Evolutionary conservation across 2,329 filamentous ascomycete species (phyloP).

Genomic region (Trichoderma guizhouense): DNA sequence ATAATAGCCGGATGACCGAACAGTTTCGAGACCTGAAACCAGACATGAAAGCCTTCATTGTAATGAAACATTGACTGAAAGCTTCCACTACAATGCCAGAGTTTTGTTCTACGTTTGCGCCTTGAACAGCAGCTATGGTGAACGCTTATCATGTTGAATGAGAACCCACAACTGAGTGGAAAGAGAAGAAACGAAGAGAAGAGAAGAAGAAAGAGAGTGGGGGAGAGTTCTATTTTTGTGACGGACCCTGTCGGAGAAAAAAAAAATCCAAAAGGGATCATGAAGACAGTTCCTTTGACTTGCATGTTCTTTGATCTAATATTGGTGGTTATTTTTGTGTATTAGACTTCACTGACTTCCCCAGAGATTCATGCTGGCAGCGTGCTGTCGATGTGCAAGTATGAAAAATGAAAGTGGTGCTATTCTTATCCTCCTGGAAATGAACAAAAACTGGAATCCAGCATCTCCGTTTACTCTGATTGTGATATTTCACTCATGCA

Average conservation of each 20-base stretch:
- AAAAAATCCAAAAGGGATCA: not conserved
- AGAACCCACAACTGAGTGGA: not conserved
- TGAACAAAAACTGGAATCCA: not conserved
- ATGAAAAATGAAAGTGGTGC: not conserved
- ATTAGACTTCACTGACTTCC: not conserved
- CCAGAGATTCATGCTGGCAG: not conserved
- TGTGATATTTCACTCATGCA: not conserved
- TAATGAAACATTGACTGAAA: not conserved
- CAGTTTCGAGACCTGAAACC: not conserved
- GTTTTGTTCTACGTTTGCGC: not conserved
- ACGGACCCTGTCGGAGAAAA: not conserved
- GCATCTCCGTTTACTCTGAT: not conserved
- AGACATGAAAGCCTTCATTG: not conserved
- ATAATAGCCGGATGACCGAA: not conserved
- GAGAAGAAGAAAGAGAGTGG: not conserved
- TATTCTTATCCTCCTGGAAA: not conserved
- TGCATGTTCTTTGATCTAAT: not conserved
- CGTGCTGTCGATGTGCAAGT: not conserved
- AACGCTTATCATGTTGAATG: not conserved
- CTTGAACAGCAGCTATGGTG: not conserved
- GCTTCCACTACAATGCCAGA: not conserved
- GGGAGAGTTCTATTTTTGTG: not conserved
- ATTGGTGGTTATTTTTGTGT: not conserved
- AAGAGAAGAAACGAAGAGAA: not conserved
- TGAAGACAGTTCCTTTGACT: not conserved